These are phyloP conservation scores for Vinca minor DNA, from an alignment of 257 asterid genomes.

Conservation along the genomic window DNA sequence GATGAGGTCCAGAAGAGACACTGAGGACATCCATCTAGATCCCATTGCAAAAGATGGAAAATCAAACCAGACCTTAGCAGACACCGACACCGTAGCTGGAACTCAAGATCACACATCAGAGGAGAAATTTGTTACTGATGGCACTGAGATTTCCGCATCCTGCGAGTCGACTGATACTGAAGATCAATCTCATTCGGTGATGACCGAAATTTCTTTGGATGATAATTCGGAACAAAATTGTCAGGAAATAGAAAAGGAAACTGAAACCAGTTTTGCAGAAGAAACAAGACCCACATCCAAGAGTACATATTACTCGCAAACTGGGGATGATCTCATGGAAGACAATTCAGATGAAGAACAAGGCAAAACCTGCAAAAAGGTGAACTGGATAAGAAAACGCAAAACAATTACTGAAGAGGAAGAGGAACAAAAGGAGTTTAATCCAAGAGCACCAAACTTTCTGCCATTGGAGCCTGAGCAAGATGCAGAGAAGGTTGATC, in stretches of 20 bases:
- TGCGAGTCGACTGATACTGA: background rate
- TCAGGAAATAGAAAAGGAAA: background rate
- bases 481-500: slow-evolving; percentile 72
- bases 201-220: background rate
- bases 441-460: slow-evolving; percentile 72
- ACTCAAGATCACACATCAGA: slow-evolving; percentile 7
- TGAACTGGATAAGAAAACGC: slow-evolving; percentile 22
- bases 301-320: background rate
- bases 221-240: background rate
- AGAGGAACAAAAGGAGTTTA: slow-evolving; percentile 41
- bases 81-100: slow-evolving; percentile 4
- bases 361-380: slow-evolving; percentile 10
- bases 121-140: background rate
- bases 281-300: background rate
- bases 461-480: slow-evolving; percentile 48
- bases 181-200: slow-evolving; percentile 15
- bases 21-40: background rate
- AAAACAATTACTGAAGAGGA: slow-evolving; percentile 25
- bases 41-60: background rate
- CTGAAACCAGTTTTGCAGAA: background rate
- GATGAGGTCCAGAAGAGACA: background rate
- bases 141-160: slow-evolving; percentile 6
- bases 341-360: slow-evolving; percentile 10
- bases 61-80: slow-evolving; percentile 9
- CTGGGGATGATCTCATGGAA: background rate